Evolutionary conservation across 2,329 filamentous ascomycete genomes (phyloP).

Genomic region (Daldinia eschscholtzii): DNA sequence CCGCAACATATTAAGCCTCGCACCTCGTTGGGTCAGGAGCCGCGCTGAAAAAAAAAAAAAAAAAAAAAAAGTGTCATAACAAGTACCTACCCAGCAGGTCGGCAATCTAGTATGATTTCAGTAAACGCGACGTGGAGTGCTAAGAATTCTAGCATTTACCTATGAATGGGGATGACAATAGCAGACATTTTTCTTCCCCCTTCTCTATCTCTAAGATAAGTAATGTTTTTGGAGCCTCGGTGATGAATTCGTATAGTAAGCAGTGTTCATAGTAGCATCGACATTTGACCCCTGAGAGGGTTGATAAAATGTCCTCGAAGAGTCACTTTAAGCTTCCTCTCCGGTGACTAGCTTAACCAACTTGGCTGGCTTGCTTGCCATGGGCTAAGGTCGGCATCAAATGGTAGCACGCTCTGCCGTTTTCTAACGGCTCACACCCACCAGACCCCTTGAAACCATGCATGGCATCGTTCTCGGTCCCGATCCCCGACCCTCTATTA

Average conservation of each 20-base stretch:
- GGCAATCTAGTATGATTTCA: neutral
- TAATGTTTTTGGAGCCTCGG: neutral
- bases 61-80: conserved; percentile 3
- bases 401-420: neutral
- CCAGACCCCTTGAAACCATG: conserved; percentile 26
- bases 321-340: neutral
- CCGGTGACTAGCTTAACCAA: neutral
- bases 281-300: conserved; percentile 3
- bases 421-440: conserved; percentile 7
- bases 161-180: neutral
- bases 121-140: neutral
- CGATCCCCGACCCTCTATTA: conserved; percentile 21
- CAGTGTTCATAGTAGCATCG: conserved; percentile 1
- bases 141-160: neutral
- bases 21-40: conserved; percentile 25
- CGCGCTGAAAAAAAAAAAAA: conserved; percentile 34
- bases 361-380: neutral
- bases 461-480: conserved; percentile 27
- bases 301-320: neutral
- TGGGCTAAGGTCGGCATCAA: neutral
- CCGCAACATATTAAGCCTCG: conserved; percentile 12
- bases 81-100: neutral
- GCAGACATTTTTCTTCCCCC: no score
- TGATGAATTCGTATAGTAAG: conserved; percentile 4
- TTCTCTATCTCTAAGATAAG: neutral